Conservation (phyloP, 2,329 filamentous ascomycete genomes). For the Penicillium sp. region DNA sequence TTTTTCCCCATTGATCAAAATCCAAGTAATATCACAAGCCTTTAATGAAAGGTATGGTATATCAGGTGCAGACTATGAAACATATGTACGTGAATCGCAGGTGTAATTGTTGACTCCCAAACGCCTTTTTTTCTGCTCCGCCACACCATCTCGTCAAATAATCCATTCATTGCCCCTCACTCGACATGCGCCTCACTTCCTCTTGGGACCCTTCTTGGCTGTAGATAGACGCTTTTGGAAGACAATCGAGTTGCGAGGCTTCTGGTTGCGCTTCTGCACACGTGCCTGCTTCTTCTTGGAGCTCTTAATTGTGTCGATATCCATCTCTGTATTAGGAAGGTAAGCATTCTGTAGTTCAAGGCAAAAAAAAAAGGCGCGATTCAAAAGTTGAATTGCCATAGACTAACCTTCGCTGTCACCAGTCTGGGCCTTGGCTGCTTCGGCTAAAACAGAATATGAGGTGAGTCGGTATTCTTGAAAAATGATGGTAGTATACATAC, state of each 20-base stretch:
- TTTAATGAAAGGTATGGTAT: conserved; percentile 1
- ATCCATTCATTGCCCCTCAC: background rate
- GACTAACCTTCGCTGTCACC: conserved; percentile 26
- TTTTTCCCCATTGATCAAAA: background rate
- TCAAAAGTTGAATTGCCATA: background rate
- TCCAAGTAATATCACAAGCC: background rate
- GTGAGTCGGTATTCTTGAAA: background rate
- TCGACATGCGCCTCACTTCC: conserved; percentile 25
- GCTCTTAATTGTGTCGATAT: conserved; percentile 36
- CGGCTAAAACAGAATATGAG: conserved; percentile 10
- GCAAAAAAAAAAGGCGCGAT: background rate
- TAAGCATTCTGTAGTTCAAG: conserved; percentile 6
- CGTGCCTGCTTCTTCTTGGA: conserved; percentile 34
- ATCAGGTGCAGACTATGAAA: conserved; percentile 8
- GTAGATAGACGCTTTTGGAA: conserved; percentile 38
- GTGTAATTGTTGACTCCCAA: conserved; percentile 13
- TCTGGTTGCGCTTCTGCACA: conserved; percentile 42
- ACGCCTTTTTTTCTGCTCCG: conserved; percentile 10
- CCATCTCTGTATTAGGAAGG: conserved; percentile 37
- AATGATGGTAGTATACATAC: conserved; percentile 21
- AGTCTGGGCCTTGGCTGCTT: conserved; percentile 14
- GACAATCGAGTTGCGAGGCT: conserved; percentile 41
- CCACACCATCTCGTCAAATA: background rate
- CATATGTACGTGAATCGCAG: conserved; percentile 10
- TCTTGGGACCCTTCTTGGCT: conserved; percentile 33